A percentile compares a stretch with the other conserved stretches of the same genome.
These are phyloP conservation scores for Globisporangium nunn DNA, from an alignment of 352 stramenopile genomes.

Conservation along the genomic window DNA sequence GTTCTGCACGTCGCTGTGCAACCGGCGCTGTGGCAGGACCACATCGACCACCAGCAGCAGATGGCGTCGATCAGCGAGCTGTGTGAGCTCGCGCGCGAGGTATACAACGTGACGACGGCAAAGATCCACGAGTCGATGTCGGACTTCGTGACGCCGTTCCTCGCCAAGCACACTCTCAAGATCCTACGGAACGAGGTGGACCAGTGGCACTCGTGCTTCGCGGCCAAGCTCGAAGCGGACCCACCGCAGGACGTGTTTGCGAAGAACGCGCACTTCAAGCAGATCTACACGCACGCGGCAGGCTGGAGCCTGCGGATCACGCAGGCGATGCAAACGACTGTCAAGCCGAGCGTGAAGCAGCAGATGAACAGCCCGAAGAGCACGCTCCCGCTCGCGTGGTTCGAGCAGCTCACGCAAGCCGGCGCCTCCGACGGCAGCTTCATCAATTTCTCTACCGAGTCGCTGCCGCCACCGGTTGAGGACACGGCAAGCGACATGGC, in stretches of 20 bases:
- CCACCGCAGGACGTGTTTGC: constrained; percentile 72
- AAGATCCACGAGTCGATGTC: constrained; percentile 76
- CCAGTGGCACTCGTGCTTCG: constrained; percentile 81
- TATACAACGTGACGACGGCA: constrained; percentile 65
- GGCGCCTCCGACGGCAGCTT: constrained; percentile 28
- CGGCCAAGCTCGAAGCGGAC: constrained; percentile 56
- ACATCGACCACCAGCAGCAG: constrained; percentile 62
- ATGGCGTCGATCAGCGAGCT: constrained; percentile 64
- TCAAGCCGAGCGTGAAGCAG: constrained; percentile 61
- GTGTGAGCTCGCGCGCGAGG: constrained; percentile 62
- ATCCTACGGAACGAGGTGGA: constrained; percentile 76
- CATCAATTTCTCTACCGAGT: constrained; percentile 15
- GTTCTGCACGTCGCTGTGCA: constrained; percentile 80
- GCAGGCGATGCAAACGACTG: constrained; percentile 69
- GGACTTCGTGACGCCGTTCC: constrained; percentile 58
- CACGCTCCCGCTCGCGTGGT: constrained; percentile 68
- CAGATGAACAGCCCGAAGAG: constrained; percentile 66
- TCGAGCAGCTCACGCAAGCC: constrained; percentile 58
- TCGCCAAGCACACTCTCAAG: constrained; percentile 65
- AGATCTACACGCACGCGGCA: constrained; percentile 75
- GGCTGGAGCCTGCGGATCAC: constrained; percentile 75
- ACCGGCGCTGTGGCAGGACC: constrained; percentile 75
- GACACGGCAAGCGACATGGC: constrained; percentile 35
- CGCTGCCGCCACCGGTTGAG: constrained; percentile 30
- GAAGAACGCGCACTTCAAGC: constrained; percentile 73